Percentiles rank a stretch among this genome's conserved stretches.
Conservation (phyloP, 73 alveolate genomes). For the Paramecium biaurelia region DNA sequence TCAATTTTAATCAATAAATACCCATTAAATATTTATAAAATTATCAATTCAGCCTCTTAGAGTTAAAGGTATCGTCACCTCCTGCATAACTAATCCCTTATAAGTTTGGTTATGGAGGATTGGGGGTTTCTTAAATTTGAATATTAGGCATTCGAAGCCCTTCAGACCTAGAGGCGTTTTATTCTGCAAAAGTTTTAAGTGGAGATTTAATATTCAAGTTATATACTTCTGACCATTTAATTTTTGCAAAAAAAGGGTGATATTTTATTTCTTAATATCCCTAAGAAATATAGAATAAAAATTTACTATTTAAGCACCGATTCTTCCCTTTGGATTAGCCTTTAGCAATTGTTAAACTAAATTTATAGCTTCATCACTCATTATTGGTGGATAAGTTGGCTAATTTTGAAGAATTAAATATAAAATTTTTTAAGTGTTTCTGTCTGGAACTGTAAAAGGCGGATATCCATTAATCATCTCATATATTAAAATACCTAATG, state of each 20-base stretch:
- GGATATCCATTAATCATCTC: constrained; percentile 64
- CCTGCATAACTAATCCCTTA: neutral
- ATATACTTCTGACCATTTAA: constrained; percentile 38
- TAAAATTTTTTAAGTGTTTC: neutral
- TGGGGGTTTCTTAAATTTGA: neutral
- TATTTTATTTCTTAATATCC: constrained; percentile 26
- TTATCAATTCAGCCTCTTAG: constrained; percentile 15
- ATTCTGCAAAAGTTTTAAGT: constrained; percentile 7
- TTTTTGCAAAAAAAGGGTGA: constrained; percentile 41
- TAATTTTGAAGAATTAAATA: neutral
- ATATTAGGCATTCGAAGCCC: neutral
- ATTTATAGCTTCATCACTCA: neutral
- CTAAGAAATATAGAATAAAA: neutral
- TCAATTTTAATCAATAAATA: neutral
- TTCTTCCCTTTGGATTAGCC: constrained; percentile 25
- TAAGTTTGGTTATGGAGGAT: neutral
- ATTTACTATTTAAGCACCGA: neutral
- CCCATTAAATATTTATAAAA: no score
- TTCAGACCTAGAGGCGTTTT: neutral
- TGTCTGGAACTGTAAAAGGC: constrained; percentile 54
- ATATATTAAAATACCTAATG: constrained; percentile 41
- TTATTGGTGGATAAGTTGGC: neutral
- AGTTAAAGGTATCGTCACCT: neutral
- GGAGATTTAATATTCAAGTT: constrained; percentile 18
- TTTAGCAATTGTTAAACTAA: neutral